These are phyloP conservation scores for Triangularia setosa DNA, from an alignment of 2,329 filamentous ascomycete genomes.

Conservation along the genomic window DNA sequence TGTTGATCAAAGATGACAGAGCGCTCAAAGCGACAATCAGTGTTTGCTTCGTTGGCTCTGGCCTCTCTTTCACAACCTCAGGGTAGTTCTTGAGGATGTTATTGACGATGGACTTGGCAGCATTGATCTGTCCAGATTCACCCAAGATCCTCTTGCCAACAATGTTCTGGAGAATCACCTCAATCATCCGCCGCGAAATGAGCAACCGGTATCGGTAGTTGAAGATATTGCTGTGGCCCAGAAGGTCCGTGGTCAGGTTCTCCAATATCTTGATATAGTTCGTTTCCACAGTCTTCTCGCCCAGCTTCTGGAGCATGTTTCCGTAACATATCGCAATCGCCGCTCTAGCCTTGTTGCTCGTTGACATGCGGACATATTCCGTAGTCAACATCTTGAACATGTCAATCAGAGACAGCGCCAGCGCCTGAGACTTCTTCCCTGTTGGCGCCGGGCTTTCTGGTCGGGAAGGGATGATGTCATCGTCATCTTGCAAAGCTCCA, in stretches of 20 bases:
- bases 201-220: constrained; percentile 87
- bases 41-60: constrained; percentile 84
- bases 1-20: constrained; percentile 71
- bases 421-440: constrained; percentile 62
- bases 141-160: constrained; percentile 78
- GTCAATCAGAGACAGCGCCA: constrained; percentile 72
- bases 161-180: constrained; percentile 77
- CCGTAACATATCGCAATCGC: constrained; percentile 86
- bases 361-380: constrained; percentile 75
- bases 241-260: constrained; percentile 73
- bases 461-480: constrained; percentile 57
- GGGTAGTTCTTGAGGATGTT: constrained; percentile 92
- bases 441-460: constrained; percentile 69
- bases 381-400: constrained; percentile 73
- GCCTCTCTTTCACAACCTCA: constrained; percentile 78
- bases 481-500: constrained; percentile 64
- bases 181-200: constrained; percentile 78
- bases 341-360: constrained; percentile 74
- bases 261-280: constrained; percentile 79
- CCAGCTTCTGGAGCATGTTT: constrained; percentile 71
- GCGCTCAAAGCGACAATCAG: constrained; percentile 76
- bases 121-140: constrained; percentile 82
- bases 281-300: constrained; percentile 75
- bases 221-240: constrained; percentile 70
- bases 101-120: constrained; percentile 78